Percentiles rank a stretch among this genome's conserved stretches.
These are phyloP conservation scores for Wilhelminamyces savonicus DNA, from an alignment of 805 yeast species.

Conservation along the genomic window DNA sequence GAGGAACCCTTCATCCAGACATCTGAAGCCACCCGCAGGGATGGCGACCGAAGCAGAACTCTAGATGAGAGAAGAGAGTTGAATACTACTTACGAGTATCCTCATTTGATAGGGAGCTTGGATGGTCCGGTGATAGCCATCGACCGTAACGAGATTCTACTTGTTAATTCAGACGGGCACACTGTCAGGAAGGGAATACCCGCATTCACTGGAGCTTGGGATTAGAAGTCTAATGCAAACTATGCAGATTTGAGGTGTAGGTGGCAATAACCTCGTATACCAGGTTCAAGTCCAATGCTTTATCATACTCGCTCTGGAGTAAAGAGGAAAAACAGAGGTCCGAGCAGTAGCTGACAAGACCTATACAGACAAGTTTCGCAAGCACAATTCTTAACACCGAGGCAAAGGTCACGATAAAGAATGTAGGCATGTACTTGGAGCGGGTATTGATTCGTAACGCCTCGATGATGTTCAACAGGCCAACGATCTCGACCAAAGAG, in stretches of 20 bases:
- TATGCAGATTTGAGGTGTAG: too few relatives aligned
- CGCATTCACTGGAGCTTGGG: too few relatives aligned
- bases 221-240: too few relatives aligned
- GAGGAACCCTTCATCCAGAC: conserved; percentile 12
- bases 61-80: conserved; percentile 75
- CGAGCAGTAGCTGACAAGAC: too few relatives aligned
- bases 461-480: conserved; percentile 60
- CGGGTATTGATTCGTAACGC: conserved; percentile 27
- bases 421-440: too few relatives aligned
- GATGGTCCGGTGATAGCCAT: conserved; percentile 85
- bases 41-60: conserved; percentile 32
- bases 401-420: too few relatives aligned
- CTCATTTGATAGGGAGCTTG: conserved; percentile 57
- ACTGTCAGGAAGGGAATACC: conserved; percentile 15
- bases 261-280: too few relatives aligned
- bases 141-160: conserved; percentile 40
- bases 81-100: conserved; percentile 70
- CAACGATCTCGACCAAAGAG: conserved; percentile 51
- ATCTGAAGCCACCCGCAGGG: neutral
- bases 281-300: too few relatives aligned
- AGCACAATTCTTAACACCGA: too few relatives aligned
- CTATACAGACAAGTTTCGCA: too few relatives aligned
- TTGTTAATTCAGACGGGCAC: conserved; percentile 23
- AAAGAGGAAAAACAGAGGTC: too few relatives aligned
- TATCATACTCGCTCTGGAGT: too few relatives aligned